These are phyloP conservation scores for Ampelomyces quisqualis DNA, from an alignment of 2,329 filamentous ascomycete genomes.

Conservation along the genomic window DNA sequence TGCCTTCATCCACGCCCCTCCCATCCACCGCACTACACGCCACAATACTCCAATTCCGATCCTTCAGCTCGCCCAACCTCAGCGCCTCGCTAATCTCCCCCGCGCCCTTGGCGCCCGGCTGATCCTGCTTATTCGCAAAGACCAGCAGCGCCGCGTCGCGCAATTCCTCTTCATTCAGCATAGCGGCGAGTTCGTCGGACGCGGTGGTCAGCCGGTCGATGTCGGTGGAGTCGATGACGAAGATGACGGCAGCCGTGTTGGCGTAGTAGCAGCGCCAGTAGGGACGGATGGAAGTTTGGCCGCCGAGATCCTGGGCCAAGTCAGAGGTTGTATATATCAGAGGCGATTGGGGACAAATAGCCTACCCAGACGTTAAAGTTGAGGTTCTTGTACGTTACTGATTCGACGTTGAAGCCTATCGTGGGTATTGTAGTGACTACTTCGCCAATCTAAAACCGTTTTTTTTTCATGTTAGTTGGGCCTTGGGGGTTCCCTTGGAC, in stretches of 20 bases:
- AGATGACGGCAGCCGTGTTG: constrained; percentile 97
- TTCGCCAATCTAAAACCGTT: constrained; percentile 77
- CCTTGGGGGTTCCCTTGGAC: background rate
- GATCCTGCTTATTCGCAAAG: constrained; percentile 99
- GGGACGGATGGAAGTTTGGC: constrained; percentile 96
- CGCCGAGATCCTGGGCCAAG: constrained; percentile 94
- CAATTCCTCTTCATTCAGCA: constrained; percentile 96
- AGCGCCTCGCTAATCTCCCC: constrained; percentile 95
- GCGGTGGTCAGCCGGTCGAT: constrained; percentile 92
- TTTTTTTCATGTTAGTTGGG: background rate
- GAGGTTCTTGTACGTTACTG: constrained; percentile 95
- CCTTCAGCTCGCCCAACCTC: constrained; percentile 83
- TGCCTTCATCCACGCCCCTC: constrained; percentile 90
- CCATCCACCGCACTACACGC: constrained; percentile 96
- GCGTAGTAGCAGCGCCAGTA: constrained; percentile 99
- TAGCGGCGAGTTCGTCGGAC: constrained; percentile 86
- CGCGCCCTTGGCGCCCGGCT: constrained; percentile 92
- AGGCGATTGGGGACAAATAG: constrained; percentile 1
- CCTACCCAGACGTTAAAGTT: constrained; percentile 98
- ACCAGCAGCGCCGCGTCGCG: constrained; percentile 89
- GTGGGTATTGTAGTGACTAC: constrained; percentile 99
- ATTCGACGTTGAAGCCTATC: constrained; percentile 99
- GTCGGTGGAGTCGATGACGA: constrained; percentile 97
- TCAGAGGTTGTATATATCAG: constrained; percentile 4
- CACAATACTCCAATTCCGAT: constrained; percentile 99